Conservation (phyloP, 345 rosid species). For the Dovyalis caffra region DNA sequence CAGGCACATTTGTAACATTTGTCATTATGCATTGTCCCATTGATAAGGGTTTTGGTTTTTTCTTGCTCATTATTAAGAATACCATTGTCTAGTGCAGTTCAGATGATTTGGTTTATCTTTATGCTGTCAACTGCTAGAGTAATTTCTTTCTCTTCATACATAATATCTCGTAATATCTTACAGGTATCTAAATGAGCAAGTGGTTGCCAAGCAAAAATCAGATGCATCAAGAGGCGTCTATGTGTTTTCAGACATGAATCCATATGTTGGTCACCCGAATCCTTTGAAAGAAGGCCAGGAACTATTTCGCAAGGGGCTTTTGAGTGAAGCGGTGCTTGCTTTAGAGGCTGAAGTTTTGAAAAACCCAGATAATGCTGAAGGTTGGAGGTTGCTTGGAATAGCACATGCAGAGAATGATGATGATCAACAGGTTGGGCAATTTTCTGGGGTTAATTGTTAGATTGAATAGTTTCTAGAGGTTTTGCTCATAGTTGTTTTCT, state of each 20-base stretch:
- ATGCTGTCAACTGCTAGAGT: background rate
- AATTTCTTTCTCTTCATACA: background rate
- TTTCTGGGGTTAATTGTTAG: background rate
- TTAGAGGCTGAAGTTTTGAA: slow-evolving; percentile 98
- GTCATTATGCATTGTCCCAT: background rate
- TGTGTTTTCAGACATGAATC: slow-evolving; percentile 98
- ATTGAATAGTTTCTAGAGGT: slow-evolving; percentile 7
- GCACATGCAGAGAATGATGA: slow-evolving; percentile 99
- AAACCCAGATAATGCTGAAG: slow-evolving; percentile 96
- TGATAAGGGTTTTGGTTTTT: background rate
- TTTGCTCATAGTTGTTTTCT: background rate
- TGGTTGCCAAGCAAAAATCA: slow-evolving; percentile 52
- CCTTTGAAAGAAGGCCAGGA: slow-evolving; percentile 98
- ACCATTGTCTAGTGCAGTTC: background rate
- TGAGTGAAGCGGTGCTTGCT: slow-evolving; percentile 99
- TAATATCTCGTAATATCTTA: background rate
- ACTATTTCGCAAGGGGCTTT: slow-evolving; percentile 92
- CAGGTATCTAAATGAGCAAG: slow-evolving; percentile 77
- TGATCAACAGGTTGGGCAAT: slow-evolving; percentile 83
- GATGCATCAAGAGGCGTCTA: slow-evolving; percentile 82
- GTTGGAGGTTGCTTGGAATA: slow-evolving; percentile 99
- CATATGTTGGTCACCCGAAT: slow-evolving; percentile 95
- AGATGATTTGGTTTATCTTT: background rate
- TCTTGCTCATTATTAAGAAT: background rate
- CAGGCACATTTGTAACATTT: background rate